phyloP scores from a whole-genome alignment of 1,139 yeast species.

The Zygoascus hellenicus region DNA sequence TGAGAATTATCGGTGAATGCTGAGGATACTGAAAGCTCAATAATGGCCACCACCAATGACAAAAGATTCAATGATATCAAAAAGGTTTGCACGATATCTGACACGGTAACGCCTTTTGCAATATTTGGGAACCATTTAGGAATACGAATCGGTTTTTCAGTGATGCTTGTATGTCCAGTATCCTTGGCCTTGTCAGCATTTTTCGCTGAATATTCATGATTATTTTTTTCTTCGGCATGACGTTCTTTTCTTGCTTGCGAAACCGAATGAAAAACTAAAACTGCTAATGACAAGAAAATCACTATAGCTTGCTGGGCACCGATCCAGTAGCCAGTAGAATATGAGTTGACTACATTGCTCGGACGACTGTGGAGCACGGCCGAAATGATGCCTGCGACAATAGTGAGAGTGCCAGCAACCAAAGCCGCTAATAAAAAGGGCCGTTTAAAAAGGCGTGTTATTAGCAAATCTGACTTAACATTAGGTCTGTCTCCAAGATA shows the following conservation, averaged over 20 bases:
- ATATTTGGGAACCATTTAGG: neutral
- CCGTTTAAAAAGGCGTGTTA: neutral
- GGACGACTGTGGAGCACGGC: neutral
- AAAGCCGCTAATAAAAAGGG: neutral
- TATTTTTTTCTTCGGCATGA: neutral
- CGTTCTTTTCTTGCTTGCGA: neutral
- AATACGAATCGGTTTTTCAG: neutral
- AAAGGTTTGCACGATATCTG: neutral
- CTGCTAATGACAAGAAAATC: neutral
- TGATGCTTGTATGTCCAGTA: neutral
- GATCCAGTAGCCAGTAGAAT: neutral
- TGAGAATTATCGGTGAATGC: neutral
- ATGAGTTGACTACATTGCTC: neutral
- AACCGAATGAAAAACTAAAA: neutral
- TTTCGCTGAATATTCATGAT: neutral
- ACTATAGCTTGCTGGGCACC: conserved; percentile 3
- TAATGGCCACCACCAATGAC: conserved; percentile 1
- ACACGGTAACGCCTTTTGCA: neutral
- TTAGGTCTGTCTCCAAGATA: no score
- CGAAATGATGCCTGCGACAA: neutral
- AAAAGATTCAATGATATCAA: neutral
- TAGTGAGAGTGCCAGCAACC: neutral
- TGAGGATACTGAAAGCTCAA: conserved; percentile 1
- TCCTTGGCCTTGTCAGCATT: neutral
- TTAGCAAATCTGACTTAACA: no score